Base-by-base conservation (phyloP, 495 filamentous ascomycete genomes). In the Choiromyces venosus region DNA sequence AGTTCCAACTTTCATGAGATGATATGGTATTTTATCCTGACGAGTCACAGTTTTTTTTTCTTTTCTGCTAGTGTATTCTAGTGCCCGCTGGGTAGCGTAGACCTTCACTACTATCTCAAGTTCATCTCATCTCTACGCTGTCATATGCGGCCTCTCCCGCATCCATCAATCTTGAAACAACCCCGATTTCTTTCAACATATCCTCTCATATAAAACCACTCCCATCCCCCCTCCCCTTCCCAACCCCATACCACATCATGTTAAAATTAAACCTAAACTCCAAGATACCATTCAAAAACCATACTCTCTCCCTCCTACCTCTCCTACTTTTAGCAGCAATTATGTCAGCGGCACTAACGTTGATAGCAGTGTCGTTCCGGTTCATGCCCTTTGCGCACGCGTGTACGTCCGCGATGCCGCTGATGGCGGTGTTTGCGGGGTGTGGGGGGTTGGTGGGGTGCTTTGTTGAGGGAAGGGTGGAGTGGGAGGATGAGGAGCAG, bases 71-170 rank as follows among this genome's bases (percentile, higher is more conserved):
- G n/a, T n/a, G n/a, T n/a, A n/a, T n/a, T n/a, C n/a, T n/a, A n/a
- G n/a, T n/a, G n/a, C n/a, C n/a, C n/a, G n/a, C n/a, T n/a, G n/a
- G 19, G n/a, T 61, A 61, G 52, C 29, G 52, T 25, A 61, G 52
- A 61, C 29, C 52, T 61, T 5, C n/a, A 9, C 52, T 12, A 29
- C 3, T 12, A 29, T 61, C 52, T 2, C 4, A 25, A 61, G 16
- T 29, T 61, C 52, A 61, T 29, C n/a, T 12, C 52, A 61, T 29
- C 52, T 4, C n/a, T 3, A n/a, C n/a, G n/a, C n/a, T n/a, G n/a
- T n/a, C n/a, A n/a, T n/a, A 16, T 61, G 52, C 52, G 29, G 52
- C 52, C 52, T 61, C n/a, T 61, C 52, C 52, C 52, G n/a, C 52
- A 25, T 25, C n/a, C 52, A 52, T 21, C 42, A 18, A 46, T n/a